phyloP scores from a whole-genome alignment of 2,329 filamentous ascomycete species.

The Pestalotiopsis sp. region DNA sequence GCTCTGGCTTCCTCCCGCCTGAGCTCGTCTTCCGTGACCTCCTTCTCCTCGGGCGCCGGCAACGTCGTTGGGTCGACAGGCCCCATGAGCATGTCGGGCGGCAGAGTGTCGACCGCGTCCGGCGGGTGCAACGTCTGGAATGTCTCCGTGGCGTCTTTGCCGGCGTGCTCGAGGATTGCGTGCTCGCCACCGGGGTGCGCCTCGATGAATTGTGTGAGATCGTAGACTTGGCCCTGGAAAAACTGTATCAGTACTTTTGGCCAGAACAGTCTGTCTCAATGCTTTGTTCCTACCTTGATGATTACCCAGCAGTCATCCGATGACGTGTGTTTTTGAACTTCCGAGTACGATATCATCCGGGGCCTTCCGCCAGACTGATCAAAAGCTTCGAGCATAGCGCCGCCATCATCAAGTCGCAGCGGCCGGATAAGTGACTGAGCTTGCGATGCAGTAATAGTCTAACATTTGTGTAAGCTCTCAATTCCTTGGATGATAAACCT shows the following conservation, averaged over 20 bases:
- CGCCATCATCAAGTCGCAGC: background rate
- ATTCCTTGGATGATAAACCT: background rate
- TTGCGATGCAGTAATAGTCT: background rate
- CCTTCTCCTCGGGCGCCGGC: constrained; percentile 1
- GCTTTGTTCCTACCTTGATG: background rate
- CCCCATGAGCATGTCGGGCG: background rate
- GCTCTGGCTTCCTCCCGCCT: background rate
- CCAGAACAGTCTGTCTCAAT: too few species aligned
- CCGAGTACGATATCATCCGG: background rate
- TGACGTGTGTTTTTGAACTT: constrained; percentile 3
- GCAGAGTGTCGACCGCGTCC: background rate
- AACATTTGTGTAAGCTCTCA: background rate
- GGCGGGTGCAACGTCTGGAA: background rate
- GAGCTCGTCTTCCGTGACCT: background rate
- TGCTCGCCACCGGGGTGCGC: constrained; percentile 2
- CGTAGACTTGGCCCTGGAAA: background rate
- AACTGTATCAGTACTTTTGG: background rate
- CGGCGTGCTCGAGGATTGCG: constrained; percentile 1
- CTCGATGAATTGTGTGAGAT: background rate
- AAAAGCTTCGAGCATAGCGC: background rate
- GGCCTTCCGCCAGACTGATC: background rate
- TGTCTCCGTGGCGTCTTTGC: background rate
- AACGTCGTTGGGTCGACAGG: constrained; percentile 1
- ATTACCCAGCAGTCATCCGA: constrained; percentile 7
- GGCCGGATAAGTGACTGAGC: background rate